Evolutionary conservation across 345 rosid genomes (phyloP).

Genomic region (Salix purpurea): DNA sequence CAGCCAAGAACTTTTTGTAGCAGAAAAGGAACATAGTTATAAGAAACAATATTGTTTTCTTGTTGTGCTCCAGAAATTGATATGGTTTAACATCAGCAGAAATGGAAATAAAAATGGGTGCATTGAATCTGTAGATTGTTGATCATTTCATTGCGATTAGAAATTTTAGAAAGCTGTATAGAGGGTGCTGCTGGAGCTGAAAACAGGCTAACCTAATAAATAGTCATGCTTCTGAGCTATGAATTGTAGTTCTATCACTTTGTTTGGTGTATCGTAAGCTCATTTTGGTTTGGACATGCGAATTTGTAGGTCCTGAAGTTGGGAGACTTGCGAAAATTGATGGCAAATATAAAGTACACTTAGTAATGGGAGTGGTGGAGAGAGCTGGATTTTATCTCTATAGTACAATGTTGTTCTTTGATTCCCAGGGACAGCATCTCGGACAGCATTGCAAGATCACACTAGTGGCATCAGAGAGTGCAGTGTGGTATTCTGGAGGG

Average conservation of each 20-base stretch:
- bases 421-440: slow-evolving; percentile 13
- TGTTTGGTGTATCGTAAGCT: not conserved
- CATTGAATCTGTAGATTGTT: not conserved
- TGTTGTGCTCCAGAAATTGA: not conserved
- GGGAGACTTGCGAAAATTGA: slow-evolving; percentile 14
- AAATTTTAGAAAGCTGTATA: not conserved
- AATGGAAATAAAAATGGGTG: not conserved
- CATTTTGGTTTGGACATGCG: not conserved
- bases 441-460: slow-evolving; percentile 22
- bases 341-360: slow-evolving; percentile 17
- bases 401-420: slow-evolving; percentile 20
- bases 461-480: slow-evolving; percentile 7
- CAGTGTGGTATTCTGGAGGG: slow-evolving; percentile 19
- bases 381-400: slow-evolving; percentile 11
- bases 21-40: not conserved
- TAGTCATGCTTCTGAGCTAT: not conserved
- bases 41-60: not conserved
- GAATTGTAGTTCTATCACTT: not conserved
- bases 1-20: not conserved
- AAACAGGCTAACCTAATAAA: not conserved
- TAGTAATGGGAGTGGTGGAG: slow-evolving; percentile 27
- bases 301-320: slow-evolving; percentile 22
- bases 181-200: not conserved
- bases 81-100: not conserved
- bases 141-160: not conserved